Base-by-base conservation (phyloP, 495 filamentous ascomycete genomes). In the Xylaria cubensis region DNA sequence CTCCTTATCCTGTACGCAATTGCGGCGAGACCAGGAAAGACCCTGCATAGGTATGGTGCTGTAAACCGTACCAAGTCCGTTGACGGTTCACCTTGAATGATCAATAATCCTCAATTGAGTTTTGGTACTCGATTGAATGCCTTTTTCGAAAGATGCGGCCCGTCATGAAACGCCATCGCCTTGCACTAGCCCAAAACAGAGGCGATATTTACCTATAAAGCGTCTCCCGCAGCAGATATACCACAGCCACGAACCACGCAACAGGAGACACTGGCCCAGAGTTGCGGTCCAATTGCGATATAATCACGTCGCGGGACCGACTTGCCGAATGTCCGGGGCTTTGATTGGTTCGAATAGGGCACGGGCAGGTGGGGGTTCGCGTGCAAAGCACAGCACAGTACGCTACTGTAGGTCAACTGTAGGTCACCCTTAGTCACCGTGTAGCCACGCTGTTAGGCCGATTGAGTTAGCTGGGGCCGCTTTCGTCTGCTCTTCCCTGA, bases 361-460 rank as follows among this genome's bases (percentile, higher is more conserved):
- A 56, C 29, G 32, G 32, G 56, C 15, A 61, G 56, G 58, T 39
- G 32, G 58, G 34, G 58, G 32, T 39, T 61, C 6, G 29, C 58
- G 56, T 36, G 64, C 64, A 51, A 32, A 66, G 64, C 46, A 66
- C 64, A 51, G 46, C 34, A 39, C 58, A 61, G 58, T 53, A 67
- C 61, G 64, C 64, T 67, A 67, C 64, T 46, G 64, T 64, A 64
- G 39, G 61, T 64, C 64, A 36, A 36, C 64, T 64, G 62, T 64
- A 46, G 42, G 41, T 64, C 62, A 64, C 42, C 42, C 59, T 63
- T 61, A 26, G 59, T 17, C 59, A 61, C 56, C 36, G 10, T 17
- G 19, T 42, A 9, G 10, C n/a, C 29, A 34, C 44, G 24, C 46
- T 36, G 48, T 64, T 64, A 42, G 24, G 44, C 41, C 59, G 63